Evolutionary conservation across 371 early-diverging fungal genomes (phyloP).

Genomic region (Synchytrium microbalum): DNA sequence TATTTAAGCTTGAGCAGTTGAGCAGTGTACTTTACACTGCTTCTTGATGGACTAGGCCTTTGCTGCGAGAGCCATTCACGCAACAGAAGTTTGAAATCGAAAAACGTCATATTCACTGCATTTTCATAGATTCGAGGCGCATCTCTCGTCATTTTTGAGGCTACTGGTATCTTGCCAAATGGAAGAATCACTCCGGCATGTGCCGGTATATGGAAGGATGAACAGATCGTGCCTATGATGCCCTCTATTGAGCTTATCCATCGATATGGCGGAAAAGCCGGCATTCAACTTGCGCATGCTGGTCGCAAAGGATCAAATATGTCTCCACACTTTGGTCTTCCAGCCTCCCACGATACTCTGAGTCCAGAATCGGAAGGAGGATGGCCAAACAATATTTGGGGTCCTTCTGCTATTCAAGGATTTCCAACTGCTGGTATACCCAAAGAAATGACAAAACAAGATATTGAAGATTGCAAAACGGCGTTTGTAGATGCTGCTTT

Average conservation of each 20-base stretch:
- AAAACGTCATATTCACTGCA: neutral
- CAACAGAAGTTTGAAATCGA: neutral
- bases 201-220: constrained; percentile 70
- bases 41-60: constrained; percentile 12
- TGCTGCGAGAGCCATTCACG: constrained; percentile 1
- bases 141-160: constrained; percentile 69
- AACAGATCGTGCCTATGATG: constrained; percentile 54
- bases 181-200: constrained; percentile 74
- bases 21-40: constrained; percentile 56
- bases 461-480: constrained; percentile 50
- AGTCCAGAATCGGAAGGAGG: constrained; percentile 50
- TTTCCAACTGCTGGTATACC: constrained; percentile 42
- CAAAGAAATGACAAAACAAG: constrained; percentile 48
- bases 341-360: constrained; percentile 20
- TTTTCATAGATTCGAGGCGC: constrained; percentile 59
- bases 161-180: constrained; percentile 62
- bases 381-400: constrained; percentile 69
- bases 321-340: constrained; percentile 42
- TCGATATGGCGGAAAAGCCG: constrained; percentile 42
- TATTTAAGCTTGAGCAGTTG: constrained; percentile 19
- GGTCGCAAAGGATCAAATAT: constrained; percentile 63
- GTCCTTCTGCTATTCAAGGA: constrained; percentile 54
- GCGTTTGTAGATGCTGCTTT: constrained; percentile 64
- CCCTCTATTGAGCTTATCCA: constrained; percentile 59
- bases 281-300: constrained; percentile 74